These are phyloP conservation scores for Hymenoscyphus linearis DNA, from an alignment of 2,329 filamentous ascomycete genomes.

Conservation along the genomic window DNA sequence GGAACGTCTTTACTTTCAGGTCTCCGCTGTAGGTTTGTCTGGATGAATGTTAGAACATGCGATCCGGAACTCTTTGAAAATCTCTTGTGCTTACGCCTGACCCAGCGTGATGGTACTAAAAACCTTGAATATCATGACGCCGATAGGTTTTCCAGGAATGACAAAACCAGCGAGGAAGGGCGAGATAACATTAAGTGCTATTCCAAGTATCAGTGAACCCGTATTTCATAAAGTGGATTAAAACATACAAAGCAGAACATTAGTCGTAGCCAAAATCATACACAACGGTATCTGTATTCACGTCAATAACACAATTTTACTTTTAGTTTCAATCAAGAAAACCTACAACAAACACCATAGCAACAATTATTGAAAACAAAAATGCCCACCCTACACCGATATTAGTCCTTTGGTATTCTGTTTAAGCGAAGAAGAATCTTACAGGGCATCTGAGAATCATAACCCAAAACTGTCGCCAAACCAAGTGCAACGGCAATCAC, in stretches of 20 bases:
- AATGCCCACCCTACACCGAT: constrained; percentile 29
- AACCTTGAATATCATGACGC: constrained; percentile 75
- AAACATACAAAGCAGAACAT: constrained; percentile 48
- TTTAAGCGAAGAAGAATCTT: not conserved
- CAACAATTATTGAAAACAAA: constrained; percentile 38
- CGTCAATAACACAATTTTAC: not conserved
- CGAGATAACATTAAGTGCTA: constrained; percentile 63
- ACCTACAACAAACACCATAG: constrained; percentile 50
- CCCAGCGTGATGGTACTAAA: constrained; percentile 64
- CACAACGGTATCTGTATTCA: constrained; percentile 49
- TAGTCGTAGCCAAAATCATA: constrained; percentile 65
- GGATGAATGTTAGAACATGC: constrained; percentile 53
- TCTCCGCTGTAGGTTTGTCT: constrained; percentile 32
- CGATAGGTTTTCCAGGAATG: constrained; percentile 58
- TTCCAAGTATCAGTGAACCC: not conserved
- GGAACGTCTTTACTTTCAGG: constrained; percentile 16
- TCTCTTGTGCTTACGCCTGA: constrained; percentile 37
- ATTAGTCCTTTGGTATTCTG: not conserved
- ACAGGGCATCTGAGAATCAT: constrained; percentile 46
- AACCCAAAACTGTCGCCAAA: constrained; percentile 42
- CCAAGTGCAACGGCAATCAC: constrained; percentile 41
- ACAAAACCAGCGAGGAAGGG: constrained; percentile 71
- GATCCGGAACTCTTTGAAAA: not conserved
- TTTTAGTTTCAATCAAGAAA: not conserved
- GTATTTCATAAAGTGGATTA: not conserved